Base-by-base conservation (phyloP, 345 rosid species). In the Reutealis trisperma region DNA sequence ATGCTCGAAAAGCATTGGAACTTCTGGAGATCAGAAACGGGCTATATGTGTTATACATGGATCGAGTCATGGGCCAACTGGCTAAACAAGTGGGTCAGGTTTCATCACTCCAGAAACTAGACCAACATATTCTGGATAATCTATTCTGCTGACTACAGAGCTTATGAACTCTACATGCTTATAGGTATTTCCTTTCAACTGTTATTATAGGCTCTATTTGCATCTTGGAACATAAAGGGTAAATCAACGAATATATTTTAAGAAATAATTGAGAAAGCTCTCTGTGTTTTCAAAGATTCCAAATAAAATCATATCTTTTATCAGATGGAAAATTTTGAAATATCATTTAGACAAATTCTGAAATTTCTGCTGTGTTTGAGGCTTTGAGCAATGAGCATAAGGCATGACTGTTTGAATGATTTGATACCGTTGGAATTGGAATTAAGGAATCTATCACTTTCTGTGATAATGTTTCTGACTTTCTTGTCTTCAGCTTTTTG, bases 1-100 rank as follows among this genome's bases (percentile, higher is more conserved):
- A 89, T 42, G 94, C 93, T 51, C 86, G 87, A 76, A 89, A 92
- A 85, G 88, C 93, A 54, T 72, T 86, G 49, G 87, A 83, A 68
- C 85, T 86, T 52, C 72, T 91, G 87, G 98, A 94, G 76, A 89
- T 76, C 84, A 89, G 97, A 83, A 91, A 85, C 37, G 93, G 93
- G 72, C 88, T 96, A 51, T 90, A 93, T 76, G 84, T 83, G 70
- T 83, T 86, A 7, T 92, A 90, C 92, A 87, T 93, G 92, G 99
- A 96, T 80, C 88, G 95, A 72, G 84, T 93, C 74, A 76, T 80
- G 0, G 93, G 93, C 72, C 85, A 81, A 76, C 86, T 96, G 86
- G 88, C 90, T 45, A 91, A 84, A 80, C 85, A 79, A 68, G 80
- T 90, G 57, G 85, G 85, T 64, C 92, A 85, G 76, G 78, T 78